Evolutionary conservation across 371 early-diverging fungal genomes (phyloP), one percentile per base, ranked within the genome.

Genomic region (Batkoa obscura): DNA sequence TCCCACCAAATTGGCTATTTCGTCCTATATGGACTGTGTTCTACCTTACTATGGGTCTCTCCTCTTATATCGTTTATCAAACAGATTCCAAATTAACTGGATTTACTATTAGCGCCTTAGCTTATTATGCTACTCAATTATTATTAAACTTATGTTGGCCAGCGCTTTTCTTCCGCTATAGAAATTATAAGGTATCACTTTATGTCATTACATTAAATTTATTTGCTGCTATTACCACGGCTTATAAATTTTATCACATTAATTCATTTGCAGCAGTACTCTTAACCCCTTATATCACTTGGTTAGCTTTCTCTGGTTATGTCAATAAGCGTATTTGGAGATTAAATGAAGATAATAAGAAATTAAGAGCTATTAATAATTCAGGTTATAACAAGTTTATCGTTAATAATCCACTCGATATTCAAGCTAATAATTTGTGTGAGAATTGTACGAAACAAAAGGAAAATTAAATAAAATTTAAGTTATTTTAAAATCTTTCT

Each of bases 281-380:
- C 4, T 37, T 37, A 12, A 23, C 38, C 23, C 51, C 51, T 36
- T 51, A 51, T 17, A 3, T 51, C 2, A n/a, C 31, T 38, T 51
- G 51, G 51, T 3, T 37, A 2, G 5, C 17, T 2, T 8, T 15
- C 34, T 4, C 39, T 13, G 36, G 51, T n/a, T 51, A 51, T 33
- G 8, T 39, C 51, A 51, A 51, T 38, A 51, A 51, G 37, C n/a
- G 5, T 5, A 36, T 39, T n/a, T 51, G 51, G 51, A 35, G 51
- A 12, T 15, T 51, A 15, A 51, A 51, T 33, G 35, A 49, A 33
- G 33, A 49, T 33, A 49, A 35, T 12, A 8, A 8, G 5, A 33
- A 33, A n/a, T 13, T 33, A 5, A 49, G n/a, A n/a, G n/a, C n/a
- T n/a, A n/a, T n/a, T n/a, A n/a, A n/a, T n/a, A n/a, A n/a, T n/a